Evolutionary conservation across 129 eudicot genomes (phyloP).

Genomic region (Flaveria sonorensis): DNA sequence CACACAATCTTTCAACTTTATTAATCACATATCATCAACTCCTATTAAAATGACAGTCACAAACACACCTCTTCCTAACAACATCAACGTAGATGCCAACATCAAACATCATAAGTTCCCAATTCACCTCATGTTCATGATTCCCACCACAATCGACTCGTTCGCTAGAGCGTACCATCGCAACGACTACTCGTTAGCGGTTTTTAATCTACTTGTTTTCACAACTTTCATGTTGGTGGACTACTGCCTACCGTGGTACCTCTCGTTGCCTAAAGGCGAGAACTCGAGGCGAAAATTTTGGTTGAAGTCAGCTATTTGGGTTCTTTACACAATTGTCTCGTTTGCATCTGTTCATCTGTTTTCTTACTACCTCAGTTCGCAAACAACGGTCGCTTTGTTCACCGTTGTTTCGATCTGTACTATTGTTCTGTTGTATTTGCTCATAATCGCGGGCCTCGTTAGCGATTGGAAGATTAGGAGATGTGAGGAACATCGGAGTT

Average conservation of each 20-base stretch:
- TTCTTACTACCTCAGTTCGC: neutral
- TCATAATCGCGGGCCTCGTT: neutral
- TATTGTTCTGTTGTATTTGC: neutral
- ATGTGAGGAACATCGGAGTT: neutral
- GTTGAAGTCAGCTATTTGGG: slow-evolving; percentile 16
- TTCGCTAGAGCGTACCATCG: neutral
- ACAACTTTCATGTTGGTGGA: neutral
- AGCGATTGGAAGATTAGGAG: slow-evolving; percentile 11
- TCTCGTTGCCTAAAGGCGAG: slow-evolving; percentile 22
- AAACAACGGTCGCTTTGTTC: slow-evolving; percentile 4
- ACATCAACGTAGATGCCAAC: neutral
- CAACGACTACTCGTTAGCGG: slow-evolving; percentile 11
- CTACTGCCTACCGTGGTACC: neutral
- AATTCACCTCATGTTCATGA: neutral
- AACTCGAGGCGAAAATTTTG: slow-evolving; percentile 10
- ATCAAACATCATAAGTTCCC: neutral
- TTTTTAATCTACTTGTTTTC: neutral
- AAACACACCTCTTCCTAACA: no score
- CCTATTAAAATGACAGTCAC: no score
- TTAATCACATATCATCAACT: no score
- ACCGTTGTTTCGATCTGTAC: neutral
- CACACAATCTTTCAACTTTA: no score
- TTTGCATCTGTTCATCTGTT: slow-evolving; percentile 10
- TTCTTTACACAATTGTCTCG: neutral
- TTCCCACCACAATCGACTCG: neutral